Percentiles rank a stretch among this genome's conserved stretches.
Conservation (phyloP, 2,329 filamentous ascomycete genomes). For the Calonectria pteridis region DNA sequence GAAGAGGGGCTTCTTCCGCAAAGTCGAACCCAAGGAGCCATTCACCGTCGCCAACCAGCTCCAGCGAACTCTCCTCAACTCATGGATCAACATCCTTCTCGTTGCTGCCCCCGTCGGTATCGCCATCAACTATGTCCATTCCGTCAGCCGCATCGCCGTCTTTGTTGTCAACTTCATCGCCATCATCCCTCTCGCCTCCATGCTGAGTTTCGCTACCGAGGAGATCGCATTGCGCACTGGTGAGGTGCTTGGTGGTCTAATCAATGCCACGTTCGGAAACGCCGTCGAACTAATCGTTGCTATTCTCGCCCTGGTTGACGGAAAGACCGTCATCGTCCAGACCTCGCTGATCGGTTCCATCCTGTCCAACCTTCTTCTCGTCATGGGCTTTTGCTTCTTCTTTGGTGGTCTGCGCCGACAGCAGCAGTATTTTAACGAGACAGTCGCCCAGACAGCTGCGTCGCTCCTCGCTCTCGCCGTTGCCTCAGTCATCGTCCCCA, state of each 20-base stretch:
- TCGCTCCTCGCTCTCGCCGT: conserved; percentile 84
- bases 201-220: conserved; percentile 90
- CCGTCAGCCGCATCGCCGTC: conserved; percentile 70
- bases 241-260: conserved; percentile 86
- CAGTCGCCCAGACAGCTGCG: conserved; percentile 90
- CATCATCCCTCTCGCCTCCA: conserved; percentile 88
- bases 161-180: conserved; percentile 96
- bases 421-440: conserved; percentile 92
- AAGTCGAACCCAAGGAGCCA: conserved; percentile 63
- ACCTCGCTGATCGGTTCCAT: conserved; percentile 94
- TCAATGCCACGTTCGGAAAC: conserved; percentile 95
- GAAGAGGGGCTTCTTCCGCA: conserved; percentile 57
- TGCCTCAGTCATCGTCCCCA: conserved; percentile 87
- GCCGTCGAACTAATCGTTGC: conserved; percentile 92
- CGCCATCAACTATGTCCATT: conserved; percentile 73
- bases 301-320: conserved; percentile 81
- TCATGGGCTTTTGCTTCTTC: conserved; percentile 94
- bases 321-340: conserved; percentile 87
- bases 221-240: conserved; percentile 86
- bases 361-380: conserved; percentile 88
- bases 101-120: conserved; percentile 85
- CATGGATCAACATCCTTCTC: conserved; percentile 88
- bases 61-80: conserved; percentile 80
- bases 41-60: conserved; percentile 76
- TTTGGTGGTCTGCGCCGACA: conserved; percentile 82